A percentile compares a stretch with the other conserved stretches of the same genome.
Conservation (phyloP, 2,329 filamentous ascomycete genomes). For the Podosphaera aphanis region DNA sequence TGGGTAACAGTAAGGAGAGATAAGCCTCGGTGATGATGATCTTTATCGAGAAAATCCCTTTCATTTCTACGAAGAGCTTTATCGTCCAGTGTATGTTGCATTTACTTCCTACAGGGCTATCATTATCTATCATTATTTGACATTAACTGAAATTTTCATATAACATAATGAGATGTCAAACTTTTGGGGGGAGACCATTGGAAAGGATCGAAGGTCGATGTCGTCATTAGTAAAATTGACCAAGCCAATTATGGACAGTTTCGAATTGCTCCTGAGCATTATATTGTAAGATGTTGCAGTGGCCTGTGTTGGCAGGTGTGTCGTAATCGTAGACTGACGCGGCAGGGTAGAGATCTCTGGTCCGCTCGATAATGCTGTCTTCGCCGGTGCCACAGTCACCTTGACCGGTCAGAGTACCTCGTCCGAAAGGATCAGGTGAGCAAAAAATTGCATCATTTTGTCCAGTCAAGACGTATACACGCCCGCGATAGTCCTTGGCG, state of each 20-base stretch:
- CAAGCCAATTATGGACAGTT: constrained; percentile 3
- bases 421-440: background rate
- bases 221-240: background rate
- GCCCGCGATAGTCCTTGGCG: constrained; percentile 3
- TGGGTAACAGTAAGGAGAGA: no score
- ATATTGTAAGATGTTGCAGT: constrained; percentile 3
- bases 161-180: no score
- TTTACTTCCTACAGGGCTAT: no score
- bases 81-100: no score
- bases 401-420: background rate
- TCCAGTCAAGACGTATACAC: constrained; percentile 6
- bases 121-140: no score
- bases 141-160: no score
- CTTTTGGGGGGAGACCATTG: no score
- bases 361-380: background rate
- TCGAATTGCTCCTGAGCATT: constrained; percentile 1
- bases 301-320: constrained; percentile 1
- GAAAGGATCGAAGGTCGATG: no score
- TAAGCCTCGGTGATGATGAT: no score
- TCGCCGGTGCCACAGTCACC: background rate
- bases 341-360: background rate
- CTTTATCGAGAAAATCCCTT: no score
- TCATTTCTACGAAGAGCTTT: no score
- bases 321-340: background rate
- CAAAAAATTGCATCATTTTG: constrained; percentile 6